A percentile compares a stretch with the other conserved stretches of the same genome.
These are phyloP conservation scores for Eruca vesicaria DNA, from an alignment of 441 rosid genomes.

Conservation along the genomic window DNA sequence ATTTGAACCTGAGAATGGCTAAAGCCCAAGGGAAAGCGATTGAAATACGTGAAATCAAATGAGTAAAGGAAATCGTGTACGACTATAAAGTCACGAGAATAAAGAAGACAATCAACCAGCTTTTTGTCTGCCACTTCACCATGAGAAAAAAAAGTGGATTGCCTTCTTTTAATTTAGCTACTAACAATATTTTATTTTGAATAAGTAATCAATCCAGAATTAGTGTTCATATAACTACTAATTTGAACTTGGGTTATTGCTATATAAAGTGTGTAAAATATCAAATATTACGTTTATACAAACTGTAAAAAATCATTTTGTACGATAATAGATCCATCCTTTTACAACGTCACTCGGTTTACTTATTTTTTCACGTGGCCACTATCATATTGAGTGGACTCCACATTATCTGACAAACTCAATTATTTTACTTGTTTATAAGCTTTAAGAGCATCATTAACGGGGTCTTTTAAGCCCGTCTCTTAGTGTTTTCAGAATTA, in stretches of 20 bases:
- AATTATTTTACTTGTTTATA: neutral
- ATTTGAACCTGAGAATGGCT: neutral
- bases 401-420: conserved; percentile 13
- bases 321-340: too few relatives aligned
- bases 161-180: neutral
- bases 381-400: conserved; percentile 17
- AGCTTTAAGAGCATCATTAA: too few relatives aligned
- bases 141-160: neutral
- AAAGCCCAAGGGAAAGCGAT: too few relatives aligned
- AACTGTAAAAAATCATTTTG: too few relatives aligned
- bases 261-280: too few relatives aligned
- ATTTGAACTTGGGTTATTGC: too few relatives aligned
- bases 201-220: too few relatives aligned
- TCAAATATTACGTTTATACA: too few relatives aligned
- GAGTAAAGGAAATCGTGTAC: conserved; percentile 6
- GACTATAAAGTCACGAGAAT: conserved; percentile 10
- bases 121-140: conserved; percentile 24
- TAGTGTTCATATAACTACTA: too few relatives aligned
- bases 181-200: too few relatives aligned
- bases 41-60: neutral
- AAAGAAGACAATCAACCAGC: conserved; percentile 6
- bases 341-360: conserved; percentile 1
- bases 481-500: too few relatives aligned
- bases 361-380: conserved; percentile 19
- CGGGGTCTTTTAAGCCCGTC: too few relatives aligned